Evolutionary conservation across 208 protist genomes (phyloP).

Genomic region (Trypanosoma lewisi): DNA sequence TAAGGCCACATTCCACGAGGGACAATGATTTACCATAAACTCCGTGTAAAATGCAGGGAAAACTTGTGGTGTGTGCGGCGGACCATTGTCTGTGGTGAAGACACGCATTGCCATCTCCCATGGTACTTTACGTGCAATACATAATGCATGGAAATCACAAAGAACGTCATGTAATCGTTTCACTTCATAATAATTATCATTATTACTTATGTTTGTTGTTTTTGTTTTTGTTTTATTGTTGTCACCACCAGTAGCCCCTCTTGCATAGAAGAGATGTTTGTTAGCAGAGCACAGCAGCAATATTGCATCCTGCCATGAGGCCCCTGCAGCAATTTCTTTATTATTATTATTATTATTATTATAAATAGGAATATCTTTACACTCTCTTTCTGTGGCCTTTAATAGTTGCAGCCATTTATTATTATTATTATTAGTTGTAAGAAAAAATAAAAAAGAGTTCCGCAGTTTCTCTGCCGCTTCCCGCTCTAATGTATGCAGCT

Average conservation of each 20-base stretch:
- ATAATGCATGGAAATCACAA: constrained; percentile 9
- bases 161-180: constrained; percentile 5
- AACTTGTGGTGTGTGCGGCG: constrained; percentile 61
- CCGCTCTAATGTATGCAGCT: background rate
- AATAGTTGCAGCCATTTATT: background rate
- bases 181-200: no score
- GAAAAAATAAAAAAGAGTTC: constrained; percentile 19
- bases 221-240: background rate
- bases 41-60: constrained; percentile 44
- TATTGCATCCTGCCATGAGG: constrained; percentile 12
- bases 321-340: background rate
- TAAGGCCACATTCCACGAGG: constrained; percentile 28
- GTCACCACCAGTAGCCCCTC: background rate
- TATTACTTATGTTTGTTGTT: no score
- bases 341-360: no score
- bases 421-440: background rate
- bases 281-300: background rate
- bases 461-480: background rate
- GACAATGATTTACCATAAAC: constrained; percentile 35
- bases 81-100: constrained; percentile 10
- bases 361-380: background rate
- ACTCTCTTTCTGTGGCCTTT: constrained; percentile 3
- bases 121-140: constrained; percentile 6
- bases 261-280: background rate
- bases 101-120: constrained; percentile 9